Evolutionary conservation across 2,329 filamentous ascomycete species (phyloP), one percentile per base, ranked within the genome.

Genomic region (Zasmidium cellare): DNA sequence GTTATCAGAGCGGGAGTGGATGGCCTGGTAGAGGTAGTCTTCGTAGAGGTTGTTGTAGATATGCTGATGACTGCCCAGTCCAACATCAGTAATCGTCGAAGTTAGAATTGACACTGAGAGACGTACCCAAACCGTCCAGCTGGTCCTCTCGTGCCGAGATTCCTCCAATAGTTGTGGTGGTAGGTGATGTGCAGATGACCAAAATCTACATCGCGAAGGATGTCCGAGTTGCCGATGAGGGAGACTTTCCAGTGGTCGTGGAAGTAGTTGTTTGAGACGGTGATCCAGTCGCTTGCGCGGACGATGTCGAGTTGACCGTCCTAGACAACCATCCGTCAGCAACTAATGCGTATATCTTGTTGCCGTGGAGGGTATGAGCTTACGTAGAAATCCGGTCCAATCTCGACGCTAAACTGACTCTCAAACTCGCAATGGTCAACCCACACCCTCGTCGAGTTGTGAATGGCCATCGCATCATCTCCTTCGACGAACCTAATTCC

Each of bases 21-120:
- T 78, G 3, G 78, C 79, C 61, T 80, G 79, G 65, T 80, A 78
- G 9, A 72, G 67, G 58, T 77, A 79, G 60, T 80, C 76, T 48
- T 77, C 74, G 64, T 81, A 80, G 11, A 78, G 68, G 65, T 81
- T 81, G 69, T 76, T 82, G 67, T 79, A 82, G 52, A 82, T 60
- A 56, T 82, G 79, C 56, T 78, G 77, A 53, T 77, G 75, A 1
- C 28, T 31, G 14, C 14, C 28, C n/a, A n/a, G n/a, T n/a, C 7
- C 28, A 14, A 7, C 28, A 31, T 31, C 28, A n/a, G n/a, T n/a
- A n/a, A n/a, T n/a, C n/a, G n/a, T n/a, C n/a, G n/a, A n/a, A n/a
- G n/a, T n/a, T n/a, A n/a, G n/a, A n/a, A n/a, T n/a, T n/a, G n/a
- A n/a, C n/a, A n/a, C n/a, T n/a, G n/a, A n/a, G n/a, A n/a, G 28